These are phyloP conservation scores for Xerocomus spinulosus DNA, from an alignment of 768 basidiomycete species.

Conservation along the genomic window DNA sequence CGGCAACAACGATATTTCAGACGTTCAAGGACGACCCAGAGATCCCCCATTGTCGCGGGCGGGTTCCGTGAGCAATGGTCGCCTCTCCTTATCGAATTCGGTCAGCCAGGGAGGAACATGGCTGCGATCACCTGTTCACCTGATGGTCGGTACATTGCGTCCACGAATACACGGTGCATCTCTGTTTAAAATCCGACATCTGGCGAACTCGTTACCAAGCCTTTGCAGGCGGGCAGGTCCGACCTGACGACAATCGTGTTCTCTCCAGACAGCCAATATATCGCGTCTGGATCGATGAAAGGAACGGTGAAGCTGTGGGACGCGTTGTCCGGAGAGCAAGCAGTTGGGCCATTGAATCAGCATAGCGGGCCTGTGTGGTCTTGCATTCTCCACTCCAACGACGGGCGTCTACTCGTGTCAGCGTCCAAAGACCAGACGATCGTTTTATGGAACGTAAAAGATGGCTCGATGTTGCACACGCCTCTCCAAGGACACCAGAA, in stretches of 20 bases:
- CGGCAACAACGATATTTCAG: conserved; percentile 20
- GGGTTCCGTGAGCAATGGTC: conserved; percentile 31
- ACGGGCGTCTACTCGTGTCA: conserved; percentile 23
- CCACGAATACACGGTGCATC: conserved; percentile 17
- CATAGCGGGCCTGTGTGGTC: conserved; percentile 20
- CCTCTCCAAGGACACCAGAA: conserved; percentile 25
- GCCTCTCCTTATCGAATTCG: conserved; percentile 29
- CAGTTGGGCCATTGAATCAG: conserved; percentile 11
- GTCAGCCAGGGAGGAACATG: conserved; percentile 11
- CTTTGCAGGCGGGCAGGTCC: conserved; percentile 10
- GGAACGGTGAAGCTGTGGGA: conserved; percentile 29
- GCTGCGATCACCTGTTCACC: conserved; percentile 22
- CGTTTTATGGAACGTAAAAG: conserved; percentile 22
- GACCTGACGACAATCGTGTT: conserved; percentile 22
- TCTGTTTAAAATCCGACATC: conserved; percentile 26
- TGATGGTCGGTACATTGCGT: conserved; percentile 29
- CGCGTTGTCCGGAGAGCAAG: conserved; percentile 19
- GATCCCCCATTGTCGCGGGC: conserved; percentile 21
- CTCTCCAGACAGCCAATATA: conserved; percentile 24
- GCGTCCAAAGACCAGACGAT: conserved; percentile 25
- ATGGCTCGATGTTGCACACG: conserved; percentile 10
- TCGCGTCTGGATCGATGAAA: conserved; percentile 22
- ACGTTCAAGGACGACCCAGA: conserved; percentile 25
- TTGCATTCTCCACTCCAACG: conserved; percentile 31
- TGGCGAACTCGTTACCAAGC: conserved; percentile 22